Evolutionary conservation across 1,139 yeast genomes (phyloP), one percentile per base, ranked within the genome.

Genomic region (Scheffersomyces parashehatae): DNA sequence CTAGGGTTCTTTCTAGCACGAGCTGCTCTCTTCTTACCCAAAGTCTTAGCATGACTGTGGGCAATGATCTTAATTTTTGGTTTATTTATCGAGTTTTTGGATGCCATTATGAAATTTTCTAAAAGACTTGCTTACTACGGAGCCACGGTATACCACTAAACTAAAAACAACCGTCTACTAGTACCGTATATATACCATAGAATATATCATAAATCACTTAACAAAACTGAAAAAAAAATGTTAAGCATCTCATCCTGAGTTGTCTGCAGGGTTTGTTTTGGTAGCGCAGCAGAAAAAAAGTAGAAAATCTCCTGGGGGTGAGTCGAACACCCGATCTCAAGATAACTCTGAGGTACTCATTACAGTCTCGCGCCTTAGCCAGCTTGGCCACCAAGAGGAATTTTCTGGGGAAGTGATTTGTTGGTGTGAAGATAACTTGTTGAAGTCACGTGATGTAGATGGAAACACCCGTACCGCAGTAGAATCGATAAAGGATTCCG

Each of bases 311-410:
- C 87, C 82, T 78, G 85, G 82, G 86, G 83, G 87, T 77, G 87
- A 82, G 79, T 82, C 86, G 88, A 82, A 82, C 88, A 77, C 87
- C 84, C 86, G 88, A 81, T 81, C 85, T 81, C 84, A 80, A 81
- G 87, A 81, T 82, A 58, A 70, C 83, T 68, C 59, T 67, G 67
- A 60, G 62, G 52, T 47, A 52, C 60, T 70, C 70, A 72, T 82
- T 82, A 82, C 87, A 82, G 87, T 81, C 87, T 81, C 82, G 83
- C 85, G 85, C 85, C 83, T 80, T 81, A 80, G 75, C 86, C 85
- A 81, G 79, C 86, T 81, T 78, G 83, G 86, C 86, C 81, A 81
- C 82, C 84, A 75, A 72, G 85, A 81, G 85, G 20, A 16, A 16
- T 16, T 16, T 16, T 16, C 20, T 16, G 20, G 4, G 20, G 20